Conservation (phyloP, 1,284 basidiomycete genomes). For the Anthracocystis panici-leucophaei region DNA sequence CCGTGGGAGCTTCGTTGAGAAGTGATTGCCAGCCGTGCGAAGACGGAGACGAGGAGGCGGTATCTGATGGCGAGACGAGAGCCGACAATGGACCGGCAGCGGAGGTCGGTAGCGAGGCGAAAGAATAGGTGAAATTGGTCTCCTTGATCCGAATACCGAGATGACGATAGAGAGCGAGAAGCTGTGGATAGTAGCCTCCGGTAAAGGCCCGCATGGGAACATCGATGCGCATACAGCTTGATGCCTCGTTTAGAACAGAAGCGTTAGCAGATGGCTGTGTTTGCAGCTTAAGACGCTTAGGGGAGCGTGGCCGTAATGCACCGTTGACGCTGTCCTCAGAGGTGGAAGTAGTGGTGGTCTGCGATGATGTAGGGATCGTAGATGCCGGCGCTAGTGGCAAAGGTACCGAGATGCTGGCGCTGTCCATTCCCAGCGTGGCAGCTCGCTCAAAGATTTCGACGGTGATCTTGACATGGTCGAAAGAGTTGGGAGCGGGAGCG, state of each 20-base stretch:
- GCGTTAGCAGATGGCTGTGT: not conserved
- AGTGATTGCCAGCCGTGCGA: not conserved
- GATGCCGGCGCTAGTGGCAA: constrained; percentile 2
- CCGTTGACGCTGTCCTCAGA: not conserved
- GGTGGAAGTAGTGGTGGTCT: not conserved
- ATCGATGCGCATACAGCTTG: constrained; percentile 53
- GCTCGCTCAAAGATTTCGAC: constrained; percentile 63
- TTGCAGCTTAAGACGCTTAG: constrained; percentile 14
- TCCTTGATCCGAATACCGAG: constrained; percentile 46
- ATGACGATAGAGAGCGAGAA: constrained; percentile 56
- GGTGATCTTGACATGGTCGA: constrained; percentile 1
- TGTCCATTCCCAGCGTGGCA: constrained; percentile 63
- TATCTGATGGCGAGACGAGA: constrained; percentile 2
- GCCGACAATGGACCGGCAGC: not conserved
- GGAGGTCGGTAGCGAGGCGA: constrained; percentile 25
- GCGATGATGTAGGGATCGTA: not conserved
- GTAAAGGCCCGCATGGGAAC: constrained; percentile 68
- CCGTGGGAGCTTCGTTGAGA: not conserved
- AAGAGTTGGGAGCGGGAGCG: constrained; percentile 63
- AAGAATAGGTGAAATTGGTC: constrained; percentile 64
- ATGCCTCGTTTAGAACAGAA: not conserved
- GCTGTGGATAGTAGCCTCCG: constrained; percentile 66
- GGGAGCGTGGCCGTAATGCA: constrained; percentile 7
- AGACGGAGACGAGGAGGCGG: not conserved
- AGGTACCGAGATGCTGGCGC: constrained; percentile 59